Conservation (phyloP, 2,329 filamentous ascomycete species). For the Paraphaeosphaeria minitans region DNA sequence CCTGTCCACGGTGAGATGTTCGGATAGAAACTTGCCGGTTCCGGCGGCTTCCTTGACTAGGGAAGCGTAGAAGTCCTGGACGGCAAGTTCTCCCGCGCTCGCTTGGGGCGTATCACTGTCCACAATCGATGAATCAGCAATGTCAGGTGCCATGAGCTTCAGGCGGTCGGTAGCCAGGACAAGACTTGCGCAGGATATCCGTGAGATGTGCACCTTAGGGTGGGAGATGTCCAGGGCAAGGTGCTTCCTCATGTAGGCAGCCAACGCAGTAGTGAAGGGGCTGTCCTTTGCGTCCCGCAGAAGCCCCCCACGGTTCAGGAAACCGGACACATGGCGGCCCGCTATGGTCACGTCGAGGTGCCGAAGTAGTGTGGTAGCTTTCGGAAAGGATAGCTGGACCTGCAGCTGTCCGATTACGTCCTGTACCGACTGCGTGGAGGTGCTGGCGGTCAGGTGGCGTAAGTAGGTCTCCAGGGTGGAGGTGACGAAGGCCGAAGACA, state of each 20-base stretch:
- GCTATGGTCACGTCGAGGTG: conserved; percentile 52
- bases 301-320: conserved; percentile 37
- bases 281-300: conserved; percentile 19
- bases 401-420: conserved; percentile 42
- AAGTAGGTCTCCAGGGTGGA: conserved; percentile 60
- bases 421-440: conserved; percentile 37
- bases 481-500: conserved; percentile 54
- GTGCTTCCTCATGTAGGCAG: conserved; percentile 47
- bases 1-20: conserved; percentile 16
- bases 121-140: conserved; percentile 28
- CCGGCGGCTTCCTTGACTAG: conserved; percentile 41
- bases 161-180: conserved; percentile 47
- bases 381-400: conserved; percentile 43
- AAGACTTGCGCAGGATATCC: conserved; percentile 51
- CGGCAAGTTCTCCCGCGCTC: conserved; percentile 39
- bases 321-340: conserved; percentile 46
- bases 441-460: conserved; percentile 57
- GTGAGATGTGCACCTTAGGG: conserved; percentile 47
- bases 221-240: conserved; percentile 50
- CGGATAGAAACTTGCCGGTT: conserved; percentile 37
- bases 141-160: conserved; percentile 44
- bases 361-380: conserved; percentile 42
- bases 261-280: conserved; percentile 50
- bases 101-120: conserved; percentile 29
- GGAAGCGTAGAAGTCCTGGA: conserved; percentile 37